Evolutionary conservation across 257 asterid species (phyloP), one percentile per base, ranked within the genome.

Genomic region (Rubia yunnanensis): DNA sequence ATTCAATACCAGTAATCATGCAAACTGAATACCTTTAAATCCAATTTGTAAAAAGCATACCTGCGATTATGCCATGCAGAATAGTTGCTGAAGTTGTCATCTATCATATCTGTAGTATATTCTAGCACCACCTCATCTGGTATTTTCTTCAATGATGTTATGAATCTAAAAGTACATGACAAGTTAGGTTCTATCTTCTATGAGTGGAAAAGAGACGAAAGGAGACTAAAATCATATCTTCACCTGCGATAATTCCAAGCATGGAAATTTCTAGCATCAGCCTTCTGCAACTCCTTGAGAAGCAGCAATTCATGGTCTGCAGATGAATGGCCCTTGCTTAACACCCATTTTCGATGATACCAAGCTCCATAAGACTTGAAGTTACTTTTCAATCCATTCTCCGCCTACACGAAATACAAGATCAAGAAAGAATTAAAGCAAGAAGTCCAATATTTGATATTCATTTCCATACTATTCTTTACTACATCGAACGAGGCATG

Each of bases 21-120:
- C 32, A 22, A 3, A 22, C 11, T 28, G n/a, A 60, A 23, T 23
- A 62, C 22, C 50, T 36, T 26, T 5, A 13, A n/a, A 13, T 38
- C n/a, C 35, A 38, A 14, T 18, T 54, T 38, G 30, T 44, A 34
- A 34, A 52, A 18, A 61, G 15, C 63, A 60, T 76, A 88, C 99
- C 98, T 88, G 67, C 97, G 85, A 72, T 86, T 88, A 76, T 94
- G 99, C 97, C 99, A 94, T 72, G 99, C 99, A 73, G 99, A 94
- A 79, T 94, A 94, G 77, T 94, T 94, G 84, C 99, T 94, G 64
- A 94, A 90, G 76, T 90, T 88, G 68, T 85, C 89, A 22, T 77
- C 61, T 74, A 94, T 90, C 94, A 84, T 80, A 72, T 82, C 83
- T 10, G 92, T 88, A 0, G 98, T 90, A 74, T 88, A 90, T 11